A percentile compares a stretch with the other conserved stretches of the same genome.
Conservation (phyloP, 2,329 filamentous ascomycete species). For the Penicillium sp. region DNA sequence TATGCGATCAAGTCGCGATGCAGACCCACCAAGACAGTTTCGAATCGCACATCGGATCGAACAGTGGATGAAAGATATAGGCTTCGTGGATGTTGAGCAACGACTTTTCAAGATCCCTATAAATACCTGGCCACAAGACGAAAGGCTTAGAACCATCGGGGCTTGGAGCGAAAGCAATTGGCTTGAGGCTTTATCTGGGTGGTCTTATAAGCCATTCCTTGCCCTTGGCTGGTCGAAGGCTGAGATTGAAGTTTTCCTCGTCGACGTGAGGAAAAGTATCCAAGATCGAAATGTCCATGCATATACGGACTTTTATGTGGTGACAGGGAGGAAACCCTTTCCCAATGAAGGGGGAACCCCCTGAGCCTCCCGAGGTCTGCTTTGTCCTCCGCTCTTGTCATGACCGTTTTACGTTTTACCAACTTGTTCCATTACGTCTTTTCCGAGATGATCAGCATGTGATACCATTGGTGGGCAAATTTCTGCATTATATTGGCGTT, state of each 20-base stretch:
- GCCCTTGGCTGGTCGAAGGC: conserved; percentile 47
- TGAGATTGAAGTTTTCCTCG: conserved; percentile 51
- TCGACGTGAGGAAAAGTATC: conserved; percentile 46
- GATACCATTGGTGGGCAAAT: conserved; percentile 28
- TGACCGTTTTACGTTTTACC: conserved; percentile 11
- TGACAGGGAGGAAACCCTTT: conserved; percentile 39
- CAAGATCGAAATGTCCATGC: conserved; percentile 43
- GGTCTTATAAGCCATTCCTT: conserved; percentile 47
- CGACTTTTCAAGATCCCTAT: conserved; percentile 55
- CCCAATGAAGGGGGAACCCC: conserved; percentile 18
- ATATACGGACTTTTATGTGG: conserved; percentile 44
- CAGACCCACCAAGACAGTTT: conserved; percentile 49
- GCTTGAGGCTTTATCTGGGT: conserved; percentile 45
- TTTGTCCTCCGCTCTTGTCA: conserved; percentile 2
- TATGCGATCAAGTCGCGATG: conserved; percentile 46
- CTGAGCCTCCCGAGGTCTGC: conserved; percentile 4
- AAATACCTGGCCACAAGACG: conserved; percentile 55
- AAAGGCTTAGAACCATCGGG: conserved; percentile 51
- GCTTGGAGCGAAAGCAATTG: conserved; percentile 52
- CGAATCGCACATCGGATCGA: conserved; percentile 57
- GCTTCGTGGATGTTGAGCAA: conserved; percentile 60
- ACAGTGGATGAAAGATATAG: conserved; percentile 57
- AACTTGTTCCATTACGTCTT: conserved; percentile 16
- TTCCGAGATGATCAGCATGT: conserved; percentile 29
- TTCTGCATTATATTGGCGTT: conserved; percentile 28